Evolutionary conservation across 164 flowering plant species (phyloP).

Genomic region (Malania oleifera): DNA sequence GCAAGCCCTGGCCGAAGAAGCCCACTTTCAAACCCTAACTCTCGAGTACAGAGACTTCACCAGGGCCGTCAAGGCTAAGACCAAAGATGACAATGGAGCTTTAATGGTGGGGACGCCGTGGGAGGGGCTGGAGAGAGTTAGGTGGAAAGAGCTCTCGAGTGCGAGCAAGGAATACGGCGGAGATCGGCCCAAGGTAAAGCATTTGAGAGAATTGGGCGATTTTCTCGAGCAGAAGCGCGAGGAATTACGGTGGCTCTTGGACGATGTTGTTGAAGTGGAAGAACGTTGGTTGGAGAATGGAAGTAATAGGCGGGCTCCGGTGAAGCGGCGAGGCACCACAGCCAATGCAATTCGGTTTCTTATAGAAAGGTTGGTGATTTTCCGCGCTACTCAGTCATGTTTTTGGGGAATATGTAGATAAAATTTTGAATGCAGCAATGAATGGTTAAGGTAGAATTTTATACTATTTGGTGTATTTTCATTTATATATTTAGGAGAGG

Average conservation of each 20-base stretch:
- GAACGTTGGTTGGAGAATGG: conserved; percentile 26
- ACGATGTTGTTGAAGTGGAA: conserved; percentile 54
- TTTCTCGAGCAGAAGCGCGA: conserved; percentile 47
- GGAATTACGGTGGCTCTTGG: conserved; percentile 52
- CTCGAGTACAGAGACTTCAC: conserved; percentile 51
- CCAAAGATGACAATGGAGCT: conserved; percentile 6
- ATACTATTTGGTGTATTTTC: background rate
- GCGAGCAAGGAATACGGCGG: conserved; percentile 38
- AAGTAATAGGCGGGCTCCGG: conserved; percentile 11
- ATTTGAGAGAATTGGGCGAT: conserved; percentile 57
- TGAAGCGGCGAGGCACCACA: conserved; percentile 36
- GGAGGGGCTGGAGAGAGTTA: conserved; percentile 53
- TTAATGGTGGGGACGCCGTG: conserved; percentile 72
- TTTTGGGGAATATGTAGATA: too few species aligned
- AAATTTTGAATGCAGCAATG: too few species aligned
- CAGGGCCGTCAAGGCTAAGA: conserved; percentile 19
- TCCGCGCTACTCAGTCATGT: background rate
- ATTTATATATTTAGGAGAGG: background rate
- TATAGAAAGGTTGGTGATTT: conserved; percentile 49
- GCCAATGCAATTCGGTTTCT: conserved; percentile 51
- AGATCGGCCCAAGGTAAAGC: conserved; percentile 46
- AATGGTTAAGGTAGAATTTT: background rate
- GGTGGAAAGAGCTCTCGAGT: conserved; percentile 42
- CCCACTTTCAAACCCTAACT: conserved; percentile 39
- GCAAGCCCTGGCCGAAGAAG: conserved; percentile 41